Conservation (phyloP, 345 rosid species). For the Eutrema yunnanense region DNA sequence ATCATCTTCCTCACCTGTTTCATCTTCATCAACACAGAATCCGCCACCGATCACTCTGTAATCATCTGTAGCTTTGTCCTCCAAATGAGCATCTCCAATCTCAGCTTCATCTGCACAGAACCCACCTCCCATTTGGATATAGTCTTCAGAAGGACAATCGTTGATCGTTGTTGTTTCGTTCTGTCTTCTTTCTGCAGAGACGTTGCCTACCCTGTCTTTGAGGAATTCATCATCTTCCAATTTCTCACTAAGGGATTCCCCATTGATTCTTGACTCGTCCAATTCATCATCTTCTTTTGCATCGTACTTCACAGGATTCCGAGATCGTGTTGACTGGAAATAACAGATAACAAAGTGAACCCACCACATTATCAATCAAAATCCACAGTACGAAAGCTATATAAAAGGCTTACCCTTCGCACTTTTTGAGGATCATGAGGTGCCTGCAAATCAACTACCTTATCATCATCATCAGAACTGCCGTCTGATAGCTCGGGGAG, state of each 20-base stretch:
- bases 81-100: constrained; percentile 25
- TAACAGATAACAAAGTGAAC: constrained; percentile 14
- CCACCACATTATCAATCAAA: background rate
- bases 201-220: constrained; percentile 2
- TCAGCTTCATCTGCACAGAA: constrained; percentile 48
- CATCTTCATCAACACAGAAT: constrained; percentile 58
- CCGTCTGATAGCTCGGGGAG: constrained; percentile 39
- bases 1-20: constrained; percentile 21
- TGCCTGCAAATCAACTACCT: constrained; percentile 29
- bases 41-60: constrained; percentile 62
- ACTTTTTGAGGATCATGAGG: constrained; percentile 29
- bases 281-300: constrained; percentile 40
- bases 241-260: constrained; percentile 16
- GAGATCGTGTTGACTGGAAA: constrained; percentile 58
- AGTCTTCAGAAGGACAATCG: constrained; percentile 18
- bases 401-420: constrained; percentile 55
- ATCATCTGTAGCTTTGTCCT: constrained; percentile 30
- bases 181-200: constrained; percentile 10
- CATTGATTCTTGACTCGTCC: constrained; percentile 22
- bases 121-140: constrained; percentile 47
- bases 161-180: constrained; percentile 11
- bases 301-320: constrained; percentile 51
- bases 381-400: background rate
- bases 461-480: constrained; percentile 36
- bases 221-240: constrained; percentile 20